A percentile compares a stretch with the other conserved stretches of the same genome.
Evolutionary conservation across 1,139 yeast genomes (phyloP).

Genomic region (Saccharomyces hybrid): DNA sequence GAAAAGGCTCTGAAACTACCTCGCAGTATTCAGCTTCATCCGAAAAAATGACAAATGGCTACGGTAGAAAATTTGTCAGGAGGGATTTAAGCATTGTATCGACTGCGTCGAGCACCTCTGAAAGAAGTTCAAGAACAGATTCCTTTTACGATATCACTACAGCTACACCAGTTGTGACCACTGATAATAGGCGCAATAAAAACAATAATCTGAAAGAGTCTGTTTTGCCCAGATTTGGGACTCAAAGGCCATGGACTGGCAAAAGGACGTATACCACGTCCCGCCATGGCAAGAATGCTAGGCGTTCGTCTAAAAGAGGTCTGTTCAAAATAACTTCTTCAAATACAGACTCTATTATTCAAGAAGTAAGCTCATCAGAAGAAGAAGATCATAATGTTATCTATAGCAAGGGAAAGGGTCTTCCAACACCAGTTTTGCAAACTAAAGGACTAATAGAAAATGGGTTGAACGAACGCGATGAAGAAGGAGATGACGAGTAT

Average conservation of each 20-base stretch:
- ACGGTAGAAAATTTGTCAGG: conserved; percentile 17
- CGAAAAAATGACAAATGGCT: conserved; percentile 5
- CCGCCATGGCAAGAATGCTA: conserved; percentile 24
- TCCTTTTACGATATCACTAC: conserved; percentile 36
- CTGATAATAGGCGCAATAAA: conserved; percentile 17
- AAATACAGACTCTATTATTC: conserved; percentile 25
- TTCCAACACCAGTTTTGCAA: background rate
- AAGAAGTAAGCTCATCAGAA: conserved; percentile 27
- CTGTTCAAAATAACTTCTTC: conserved; percentile 13
- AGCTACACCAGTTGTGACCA: conserved; percentile 22
- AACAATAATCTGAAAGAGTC: conserved; percentile 21
- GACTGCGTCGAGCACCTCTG: conserved; percentile 37
- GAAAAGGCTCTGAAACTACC: conserved; percentile 10
- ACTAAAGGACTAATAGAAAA: background rate
- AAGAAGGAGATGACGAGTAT: conserved; percentile 11
- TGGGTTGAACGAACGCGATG: background rate
- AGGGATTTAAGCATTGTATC: conserved; percentile 34
- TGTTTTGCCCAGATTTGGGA: conserved; percentile 23
- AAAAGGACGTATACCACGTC: conserved; percentile 39
- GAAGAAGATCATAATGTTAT: conserved; percentile 18
- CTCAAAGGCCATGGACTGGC: conserved; percentile 24
- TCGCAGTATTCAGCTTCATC: conserved; percentile 16
- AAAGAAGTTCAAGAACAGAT: conserved; percentile 35
- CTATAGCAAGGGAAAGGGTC: conserved; percentile 3
- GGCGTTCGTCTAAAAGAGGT: conserved; percentile 22